phyloP scores from a whole-genome alignment of 148 eudicot genomes.

The Chenopodium formosanum region DNA sequence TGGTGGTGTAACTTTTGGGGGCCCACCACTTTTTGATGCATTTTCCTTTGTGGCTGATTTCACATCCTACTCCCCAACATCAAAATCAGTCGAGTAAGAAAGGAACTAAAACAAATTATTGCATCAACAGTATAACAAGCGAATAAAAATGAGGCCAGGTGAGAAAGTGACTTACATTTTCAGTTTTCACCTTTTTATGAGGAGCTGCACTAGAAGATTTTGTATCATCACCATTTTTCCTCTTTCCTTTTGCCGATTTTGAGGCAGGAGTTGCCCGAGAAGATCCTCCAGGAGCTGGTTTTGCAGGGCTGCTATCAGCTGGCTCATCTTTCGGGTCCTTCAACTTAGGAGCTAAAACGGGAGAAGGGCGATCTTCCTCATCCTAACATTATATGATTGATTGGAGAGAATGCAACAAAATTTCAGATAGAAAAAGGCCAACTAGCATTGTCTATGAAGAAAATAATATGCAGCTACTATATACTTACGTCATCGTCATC shows the following conservation, averaged over 20 bases:
- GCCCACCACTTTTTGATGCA: slow-evolving; percentile 39
- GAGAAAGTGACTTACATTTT: slow-evolving; percentile 49
- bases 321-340: slow-evolving; percentile 88
- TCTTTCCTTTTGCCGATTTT: slow-evolving; percentile 87
- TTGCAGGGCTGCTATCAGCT: slow-evolving; percentile 65
- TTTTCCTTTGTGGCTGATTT: slow-evolving; percentile 59
- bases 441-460: background rate
- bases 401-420: background rate
- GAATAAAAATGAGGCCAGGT: background rate
- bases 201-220: slow-evolving; percentile 55
- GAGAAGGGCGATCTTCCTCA: slow-evolving; percentile 75
- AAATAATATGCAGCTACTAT: slow-evolving; percentile 2
- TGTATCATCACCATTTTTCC: slow-evolving; percentile 73
- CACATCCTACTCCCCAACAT: slow-evolving; percentile 45
- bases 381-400: slow-evolving; percentile 31
- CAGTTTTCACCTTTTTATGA: slow-evolving; percentile 78
- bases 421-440: background rate
- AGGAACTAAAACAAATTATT: background rate
- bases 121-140: background rate
- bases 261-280: slow-evolving; percentile 70
- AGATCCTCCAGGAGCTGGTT: slow-evolving; percentile 50
- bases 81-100: background rate
- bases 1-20: slow-evolving; percentile 43
- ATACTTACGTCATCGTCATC: slow-evolving; percentile 82
- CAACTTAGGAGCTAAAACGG: slow-evolving; percentile 74